phyloP scores from a whole-genome alignment of 2,329 filamentous ascomycete genomes.

The Ceratocystis cacaofunesta region DNA sequence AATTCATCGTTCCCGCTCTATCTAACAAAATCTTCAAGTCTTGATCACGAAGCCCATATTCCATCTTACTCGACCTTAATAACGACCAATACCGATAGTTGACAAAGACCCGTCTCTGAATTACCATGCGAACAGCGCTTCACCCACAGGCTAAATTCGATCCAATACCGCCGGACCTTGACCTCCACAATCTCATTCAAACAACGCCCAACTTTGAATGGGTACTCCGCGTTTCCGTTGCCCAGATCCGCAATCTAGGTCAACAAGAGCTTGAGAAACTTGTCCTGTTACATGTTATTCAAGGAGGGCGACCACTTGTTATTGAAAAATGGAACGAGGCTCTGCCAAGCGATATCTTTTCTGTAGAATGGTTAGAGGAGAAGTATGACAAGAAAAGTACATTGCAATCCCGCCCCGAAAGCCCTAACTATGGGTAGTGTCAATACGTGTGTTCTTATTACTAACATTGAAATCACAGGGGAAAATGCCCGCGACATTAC shows the following conservation, averaged over 20 bases:
- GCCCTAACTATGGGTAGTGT: too few species aligned
- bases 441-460: background rate
- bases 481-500: slow-evolving; percentile 75
- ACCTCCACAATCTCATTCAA: slow-evolving; percentile 62
- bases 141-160: slow-evolving; percentile 82
- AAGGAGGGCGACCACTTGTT: slow-evolving; percentile 73
- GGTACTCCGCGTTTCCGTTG: slow-evolving; percentile 63
- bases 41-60: background rate
- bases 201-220: slow-evolving; percentile 72
- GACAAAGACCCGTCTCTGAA: background rate
- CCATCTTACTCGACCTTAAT: background rate
- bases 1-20: too few species aligned
- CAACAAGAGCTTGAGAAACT: slow-evolving; percentile 73
- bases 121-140: slow-evolving; percentile 55
- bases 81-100: background rate
- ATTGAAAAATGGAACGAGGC: slow-evolving; percentile 74
- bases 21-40: too few species aligned
- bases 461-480: slow-evolving; percentile 32
- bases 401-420: slow-evolving; percentile 22
- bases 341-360: slow-evolving; percentile 66
- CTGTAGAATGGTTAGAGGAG: slow-evolving; percentile 60
- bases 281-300: slow-evolving; percentile 67
- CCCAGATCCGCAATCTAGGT: slow-evolving; percentile 64
- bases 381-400: slow-evolving; percentile 66
- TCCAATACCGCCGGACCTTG: slow-evolving; percentile 73